phyloP scores from a whole-genome alignment of 2,329 filamentous ascomycete species.

The Fusarium cyanostomum region DNA sequence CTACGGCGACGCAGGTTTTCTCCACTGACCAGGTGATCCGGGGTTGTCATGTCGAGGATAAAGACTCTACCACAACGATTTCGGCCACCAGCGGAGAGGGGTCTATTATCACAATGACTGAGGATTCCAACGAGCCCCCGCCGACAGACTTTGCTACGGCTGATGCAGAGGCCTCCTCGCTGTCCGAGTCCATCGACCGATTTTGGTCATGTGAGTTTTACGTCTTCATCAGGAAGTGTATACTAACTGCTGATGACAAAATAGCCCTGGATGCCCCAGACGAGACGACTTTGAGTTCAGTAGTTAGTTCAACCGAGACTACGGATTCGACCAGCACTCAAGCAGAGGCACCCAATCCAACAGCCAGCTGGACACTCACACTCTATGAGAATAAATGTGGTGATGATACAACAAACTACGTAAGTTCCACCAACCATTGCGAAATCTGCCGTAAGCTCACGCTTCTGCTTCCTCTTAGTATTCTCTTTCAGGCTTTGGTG shows the following conservation, averaged over 20 bases:
- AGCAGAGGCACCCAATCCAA: not conserved
- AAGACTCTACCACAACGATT: not conserved
- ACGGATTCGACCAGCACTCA: constrained; percentile 4
- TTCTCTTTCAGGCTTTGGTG: constrained; percentile 2
- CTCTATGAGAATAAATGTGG: not conserved
- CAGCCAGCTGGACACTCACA: not conserved
- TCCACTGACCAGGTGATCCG: constrained; percentile 6
- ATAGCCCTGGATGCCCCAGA: constrained; percentile 10
- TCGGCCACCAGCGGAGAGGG: not conserved
- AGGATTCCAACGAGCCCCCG: constrained; percentile 1
- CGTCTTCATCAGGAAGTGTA: not conserved
- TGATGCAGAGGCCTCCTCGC: not conserved
- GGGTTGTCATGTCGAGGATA: constrained; percentile 15
- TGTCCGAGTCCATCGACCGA: not conserved
- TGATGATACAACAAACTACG: not conserved
- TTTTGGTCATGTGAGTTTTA: constrained; percentile 13
- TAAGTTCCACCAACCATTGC: not conserved
- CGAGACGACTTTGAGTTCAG: constrained; percentile 4
- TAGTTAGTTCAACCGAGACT: not conserved
- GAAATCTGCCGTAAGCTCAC: not conserved
- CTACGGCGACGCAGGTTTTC: constrained; percentile 4
- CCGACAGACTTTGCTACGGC: not conserved
- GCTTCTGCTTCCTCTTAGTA: not conserved
- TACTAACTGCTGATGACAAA: not conserved
- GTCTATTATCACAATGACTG: not conserved